These are phyloP conservation scores for Alliaria petiolata DNA, from an alignment of 345 rosid genomes.

Conservation along the genomic window DNA sequence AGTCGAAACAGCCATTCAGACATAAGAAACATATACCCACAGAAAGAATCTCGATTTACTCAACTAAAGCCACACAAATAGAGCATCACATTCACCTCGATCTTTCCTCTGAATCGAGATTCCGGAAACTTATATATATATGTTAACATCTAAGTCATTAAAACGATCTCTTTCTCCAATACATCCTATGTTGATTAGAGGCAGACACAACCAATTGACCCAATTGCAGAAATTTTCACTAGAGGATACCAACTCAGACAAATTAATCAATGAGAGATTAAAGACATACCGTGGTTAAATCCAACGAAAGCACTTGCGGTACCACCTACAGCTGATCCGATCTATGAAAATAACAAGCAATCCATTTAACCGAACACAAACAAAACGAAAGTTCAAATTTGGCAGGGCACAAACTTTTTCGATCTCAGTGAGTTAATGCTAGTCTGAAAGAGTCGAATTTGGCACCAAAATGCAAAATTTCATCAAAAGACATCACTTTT, in stretches of 20 bases:
- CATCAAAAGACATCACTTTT: background rate
- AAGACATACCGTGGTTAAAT: conserved; percentile 23
- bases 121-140: background rate
- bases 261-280: background rate
- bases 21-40: background rate
- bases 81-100: background rate
- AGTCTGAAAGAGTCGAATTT: background rate
- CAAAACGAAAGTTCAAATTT: background rate
- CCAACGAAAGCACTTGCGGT: conserved; percentile 33
- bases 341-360: conserved; percentile 32
- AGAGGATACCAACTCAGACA: background rate
- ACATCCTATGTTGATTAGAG: background rate
- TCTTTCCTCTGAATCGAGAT: background rate
- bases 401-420: background rate
- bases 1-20: background rate
- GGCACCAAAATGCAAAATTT: background rate
- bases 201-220: background rate
- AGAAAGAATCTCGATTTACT: background rate
- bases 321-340: conserved; percentile 88
- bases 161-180: background rate
- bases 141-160: background rate
- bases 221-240: background rate
- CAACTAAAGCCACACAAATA: background rate
- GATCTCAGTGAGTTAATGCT: background rate
- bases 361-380: background rate